A percentile compares a stretch with the other conserved stretches of the same genome.
phyloP scores from a whole-genome alignment of 331 rosid species.

The Arachis monticola region DNA sequence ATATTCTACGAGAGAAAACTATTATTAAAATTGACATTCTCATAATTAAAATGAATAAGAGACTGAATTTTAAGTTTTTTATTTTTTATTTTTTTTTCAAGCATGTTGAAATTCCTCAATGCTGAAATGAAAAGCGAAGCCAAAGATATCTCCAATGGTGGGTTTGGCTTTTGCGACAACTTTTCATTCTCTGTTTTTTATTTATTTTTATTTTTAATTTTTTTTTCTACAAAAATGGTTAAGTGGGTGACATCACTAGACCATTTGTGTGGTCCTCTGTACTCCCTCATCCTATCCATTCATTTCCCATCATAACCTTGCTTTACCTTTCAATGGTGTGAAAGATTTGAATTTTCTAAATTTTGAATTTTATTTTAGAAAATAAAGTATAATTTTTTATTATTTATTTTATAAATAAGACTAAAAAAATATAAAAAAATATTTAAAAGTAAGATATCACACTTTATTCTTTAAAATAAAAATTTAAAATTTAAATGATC shows the following conservation, averaged over 20 bases:
- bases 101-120: conserved; percentile 28
- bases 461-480: too few relatives aligned
- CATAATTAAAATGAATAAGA: not conserved
- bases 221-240: conserved; percentile 23
- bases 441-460: too few relatives aligned
- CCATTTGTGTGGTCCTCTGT: conserved; percentile 51
- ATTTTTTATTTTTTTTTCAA: not conserved
- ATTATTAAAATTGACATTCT: not conserved
- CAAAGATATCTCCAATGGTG: conserved; percentile 41
- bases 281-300: conserved; percentile 35
- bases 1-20: not conserved
- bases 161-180: conserved; percentile 39
- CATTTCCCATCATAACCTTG: conserved; percentile 22
- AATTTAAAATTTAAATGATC: too few relatives aligned
- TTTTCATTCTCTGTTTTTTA: not conserved
- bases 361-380: too few relatives aligned
- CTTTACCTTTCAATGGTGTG: conserved; percentile 22
- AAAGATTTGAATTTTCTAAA: not conserved
- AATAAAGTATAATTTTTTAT: too few relatives aligned
- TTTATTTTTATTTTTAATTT: too few relatives aligned
- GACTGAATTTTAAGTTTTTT: not conserved
- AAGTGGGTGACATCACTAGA: conserved; percentile 53
- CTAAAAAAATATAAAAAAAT: too few relatives aligned
- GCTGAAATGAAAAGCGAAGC: conserved; percentile 48
- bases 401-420: too few relatives aligned